Evolutionary conservation across 2,329 filamentous ascomycete genomes (phyloP).

Genomic region (Epichloe baconii): DNA sequence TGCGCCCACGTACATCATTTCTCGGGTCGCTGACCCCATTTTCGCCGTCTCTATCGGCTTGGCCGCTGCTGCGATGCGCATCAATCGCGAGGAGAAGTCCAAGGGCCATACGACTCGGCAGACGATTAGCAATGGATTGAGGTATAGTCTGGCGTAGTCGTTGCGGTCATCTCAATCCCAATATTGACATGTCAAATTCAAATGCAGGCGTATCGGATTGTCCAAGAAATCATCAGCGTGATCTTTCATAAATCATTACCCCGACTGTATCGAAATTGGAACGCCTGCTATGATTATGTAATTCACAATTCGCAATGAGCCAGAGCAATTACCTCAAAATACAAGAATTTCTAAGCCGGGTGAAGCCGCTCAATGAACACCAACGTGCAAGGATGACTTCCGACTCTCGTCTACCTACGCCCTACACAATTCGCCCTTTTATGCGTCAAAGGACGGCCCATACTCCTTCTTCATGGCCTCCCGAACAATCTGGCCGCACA

Average conservation of each 20-base stretch:
- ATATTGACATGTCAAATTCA: background rate
- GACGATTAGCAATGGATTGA: conserved; percentile 33
- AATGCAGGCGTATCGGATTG: conserved; percentile 19
- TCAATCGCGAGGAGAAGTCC: conserved; percentile 47
- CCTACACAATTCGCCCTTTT: too few relatives aligned
- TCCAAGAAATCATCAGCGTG: conserved; percentile 8
- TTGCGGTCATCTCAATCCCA: background rate
- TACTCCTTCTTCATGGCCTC: conserved; percentile 60
- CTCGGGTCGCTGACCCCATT: conserved; percentile 43
- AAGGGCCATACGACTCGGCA: conserved; percentile 40
- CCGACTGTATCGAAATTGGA: background rate
- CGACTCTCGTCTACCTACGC: too few relatives aligned
- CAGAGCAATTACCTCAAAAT: too few relatives aligned
- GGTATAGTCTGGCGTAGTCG: conserved; percentile 16
- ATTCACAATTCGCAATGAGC: background rate
- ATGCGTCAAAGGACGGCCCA: conserved; percentile 33
- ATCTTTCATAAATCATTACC: background rate
- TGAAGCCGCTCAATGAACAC: too few relatives aligned
- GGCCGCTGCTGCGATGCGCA: conserved; percentile 40
- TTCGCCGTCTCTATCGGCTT: conserved; percentile 45
- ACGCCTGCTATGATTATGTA: background rate
- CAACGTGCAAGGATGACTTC: background rate
- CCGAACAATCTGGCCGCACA: conserved; percentile 56
- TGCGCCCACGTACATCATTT: conserved; percentile 45
- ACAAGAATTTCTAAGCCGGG: too few relatives aligned